Evolutionary conservation across 441 rosid species (phyloP), one percentile per base, ranked within the genome.

Genomic region (Dalechampia spathulata): DNA sequence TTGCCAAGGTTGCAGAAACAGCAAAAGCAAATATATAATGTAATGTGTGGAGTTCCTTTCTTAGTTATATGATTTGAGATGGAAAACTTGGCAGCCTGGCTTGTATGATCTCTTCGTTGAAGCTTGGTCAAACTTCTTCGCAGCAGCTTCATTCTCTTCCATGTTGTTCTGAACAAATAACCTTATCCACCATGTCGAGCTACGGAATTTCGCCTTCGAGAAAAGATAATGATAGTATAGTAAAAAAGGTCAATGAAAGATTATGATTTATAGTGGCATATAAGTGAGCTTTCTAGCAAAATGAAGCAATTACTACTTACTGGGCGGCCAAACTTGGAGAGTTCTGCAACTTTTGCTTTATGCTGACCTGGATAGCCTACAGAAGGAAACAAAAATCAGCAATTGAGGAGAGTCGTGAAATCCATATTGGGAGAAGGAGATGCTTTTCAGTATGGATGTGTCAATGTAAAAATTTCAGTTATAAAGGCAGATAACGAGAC

Each of bases 291-390:
- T n/a, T n/a, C n/a, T n/a, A n/a, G n/a, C 6, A 4, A 30, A 8
- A 30, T 43, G 41, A 46, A 9, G n/a, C n/a, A 48, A 15, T 42
- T 40, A 5, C 60, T 43, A 78, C 96, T 76, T 67, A 88, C 96
- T n/a, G 96, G 87, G 42, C 87, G 78, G 27, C 96, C 89, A 66
- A 85, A 86, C 75, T 78, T 88, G 36, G 96, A 78, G 64, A 85
- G 52, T 42, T 83, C 91, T 1, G 85, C 62, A 64, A 66, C 86
- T 66, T 88, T 88, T 54, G 89, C 80, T 73, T 77, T 85, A 16
- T 62, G 82, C 62, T 74, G 81, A 64, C 87, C 89, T 16, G 89
- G 96, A 62, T 69, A 64, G 21, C 94, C 94, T 88, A 61, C 55
- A 42, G 28, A 49, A 20, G 15, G 34, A 58, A 57, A 55, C 13